Evolutionary conservation across 2,329 filamentous ascomycete genomes (phyloP).

Genomic region (Aspergillaceae sp.): DNA sequence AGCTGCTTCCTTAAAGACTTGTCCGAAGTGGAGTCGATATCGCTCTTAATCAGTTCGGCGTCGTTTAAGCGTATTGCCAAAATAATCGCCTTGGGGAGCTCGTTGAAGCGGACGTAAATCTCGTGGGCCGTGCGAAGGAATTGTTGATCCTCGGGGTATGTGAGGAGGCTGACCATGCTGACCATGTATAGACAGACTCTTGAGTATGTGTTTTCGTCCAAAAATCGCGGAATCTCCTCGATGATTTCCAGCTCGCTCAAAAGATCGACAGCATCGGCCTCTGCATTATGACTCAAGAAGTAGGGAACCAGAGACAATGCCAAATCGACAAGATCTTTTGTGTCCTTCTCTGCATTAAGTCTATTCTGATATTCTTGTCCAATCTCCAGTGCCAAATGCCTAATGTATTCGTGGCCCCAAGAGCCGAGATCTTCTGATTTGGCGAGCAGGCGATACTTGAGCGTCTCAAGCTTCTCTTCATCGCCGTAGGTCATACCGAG

Average conservation of each 20-base stretch:
- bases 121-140: constrained; percentile 88
- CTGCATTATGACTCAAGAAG: constrained; percentile 94
- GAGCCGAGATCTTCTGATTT: constrained; percentile 88
- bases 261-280: constrained; percentile 94
- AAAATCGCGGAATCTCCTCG: constrained; percentile 75
- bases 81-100: constrained; percentile 86
- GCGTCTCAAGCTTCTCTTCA: constrained; percentile 87
- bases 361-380: constrained; percentile 88
- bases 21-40: constrained; percentile 74
- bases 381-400: constrained; percentile 90
- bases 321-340: constrained; percentile 76
- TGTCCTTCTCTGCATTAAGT: constrained; percentile 73
- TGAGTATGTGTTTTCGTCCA: constrained; percentile 89
- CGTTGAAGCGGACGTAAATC: constrained; percentile 89
- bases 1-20: constrained; percentile 83
- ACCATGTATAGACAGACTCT: constrained; percentile 97
- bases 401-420: constrained; percentile 97
- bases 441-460: constrained; percentile 87
- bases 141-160: constrained; percentile 92
- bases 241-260: constrained; percentile 98
- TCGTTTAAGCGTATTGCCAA: constrained; percentile 92
- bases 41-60: constrained; percentile 66
- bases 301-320: constrained; percentile 79
- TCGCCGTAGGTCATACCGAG: constrained; percentile 99
- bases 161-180: constrained; percentile 95